Base-by-base conservation (phyloP, 768 basidiomycete genomes). In the Dacryopinax spathularia region DNA sequence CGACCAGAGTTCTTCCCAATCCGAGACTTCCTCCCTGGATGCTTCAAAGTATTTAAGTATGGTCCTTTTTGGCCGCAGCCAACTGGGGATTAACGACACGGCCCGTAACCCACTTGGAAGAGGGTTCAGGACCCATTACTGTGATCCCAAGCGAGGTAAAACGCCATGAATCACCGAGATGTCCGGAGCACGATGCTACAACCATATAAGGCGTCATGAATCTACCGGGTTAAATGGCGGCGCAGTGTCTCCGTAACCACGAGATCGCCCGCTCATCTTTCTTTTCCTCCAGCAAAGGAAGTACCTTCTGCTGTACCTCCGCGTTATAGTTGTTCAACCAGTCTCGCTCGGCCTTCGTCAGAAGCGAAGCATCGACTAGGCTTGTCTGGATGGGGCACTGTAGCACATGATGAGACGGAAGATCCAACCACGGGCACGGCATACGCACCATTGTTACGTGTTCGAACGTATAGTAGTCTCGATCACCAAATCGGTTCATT, bases 291-390 rank as follows among this genome's bases (percentile, higher is more conserved):
- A 99, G 75, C 64, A 89, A 72, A 20, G 89, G 88, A 15, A 80
- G 79, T 2, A 94, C 78, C 73, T 92, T 93, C 63, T 81, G 80
- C 70, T 79, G 77, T 1, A 86, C 80, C 73, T 91, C 87, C 34
- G 75, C 77, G 73, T 99, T 90, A 70, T 99, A 97, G 1, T 72
- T 77, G 69, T 97, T 84, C 65, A 97, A 65, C 95, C 95, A 98
- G 61, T 73, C 75, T 68, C 77, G 81, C 76, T 98, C 93, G n/a
- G 80, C 75, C 18, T 70, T 77, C 9, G 80, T 80, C 36, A 98
- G 71, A 35, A 98, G 71, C 1, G 71, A 71, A 7, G 74, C 65
- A 62, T 93, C 85, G 41, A 96, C 75, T 41, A 98, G 80, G 65
- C 84, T 91, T 66, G 84, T 89, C 67, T 94, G 88, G 18, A 97